Conservation (phyloP, 2,329 filamentous ascomycete species). For the Nigrospora sphaerica region DNA sequence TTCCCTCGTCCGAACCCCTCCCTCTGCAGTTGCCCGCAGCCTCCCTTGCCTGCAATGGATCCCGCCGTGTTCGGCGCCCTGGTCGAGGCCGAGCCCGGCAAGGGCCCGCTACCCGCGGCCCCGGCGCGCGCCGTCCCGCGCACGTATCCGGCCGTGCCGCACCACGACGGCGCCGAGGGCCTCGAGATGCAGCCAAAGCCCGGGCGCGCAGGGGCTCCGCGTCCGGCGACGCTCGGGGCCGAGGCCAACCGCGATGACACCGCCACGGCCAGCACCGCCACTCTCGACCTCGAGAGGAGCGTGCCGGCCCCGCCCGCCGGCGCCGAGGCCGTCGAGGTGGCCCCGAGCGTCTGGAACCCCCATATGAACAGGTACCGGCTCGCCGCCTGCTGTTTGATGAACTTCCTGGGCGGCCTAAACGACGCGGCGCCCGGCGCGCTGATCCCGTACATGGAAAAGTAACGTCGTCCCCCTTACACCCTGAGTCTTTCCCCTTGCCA, state of each 20-base stretch:
- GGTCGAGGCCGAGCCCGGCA: conserved; percentile 16
- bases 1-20: too few species aligned
- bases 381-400: conserved; percentile 55
- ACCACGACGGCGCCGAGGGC: conserved; percentile 12
- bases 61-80: conserved; percentile 13
- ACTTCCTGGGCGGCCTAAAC: conserved; percentile 63
- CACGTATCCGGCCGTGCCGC: conserved; percentile 30
- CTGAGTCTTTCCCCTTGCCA: too few species aligned
- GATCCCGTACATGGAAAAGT: conserved; percentile 69
- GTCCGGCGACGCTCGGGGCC: neutral
- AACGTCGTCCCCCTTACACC: neutral
- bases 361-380: conserved; percentile 67
- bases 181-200: conserved; percentile 11
- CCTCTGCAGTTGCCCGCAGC: too few species aligned
- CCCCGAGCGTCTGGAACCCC: conserved; percentile 52
- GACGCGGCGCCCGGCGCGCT: conserved; percentile 72
- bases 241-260: too few species aligned
- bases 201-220: conserved; percentile 3
- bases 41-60: conserved; percentile 4
- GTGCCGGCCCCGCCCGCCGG: conserved; percentile 7
- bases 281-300: conserved; percentile 15
- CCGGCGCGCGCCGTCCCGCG: conserved; percentile 27
- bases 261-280: too few species aligned
- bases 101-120: conserved; percentile 19
- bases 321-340: conserved; percentile 26